Evolutionary conservation across 2,329 filamentous ascomycete species (phyloP), one percentile per base, ranked within the genome.

Genomic region (Bisporella sp.): DNA sequence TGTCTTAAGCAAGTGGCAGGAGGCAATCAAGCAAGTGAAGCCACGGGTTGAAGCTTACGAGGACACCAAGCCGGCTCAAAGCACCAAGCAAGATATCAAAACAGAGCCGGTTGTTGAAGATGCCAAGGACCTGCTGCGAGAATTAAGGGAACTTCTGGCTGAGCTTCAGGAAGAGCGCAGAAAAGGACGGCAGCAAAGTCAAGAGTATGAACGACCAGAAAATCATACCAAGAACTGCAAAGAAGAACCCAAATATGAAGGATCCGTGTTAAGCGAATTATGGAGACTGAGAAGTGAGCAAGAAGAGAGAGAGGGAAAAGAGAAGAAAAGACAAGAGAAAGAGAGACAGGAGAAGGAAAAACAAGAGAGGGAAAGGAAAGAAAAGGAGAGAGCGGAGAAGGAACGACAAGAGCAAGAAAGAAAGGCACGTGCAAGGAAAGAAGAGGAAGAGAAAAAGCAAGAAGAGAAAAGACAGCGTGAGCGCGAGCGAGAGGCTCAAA

Each of bases 1-100:
- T 2, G 32, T 58, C n/a, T 13, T 56, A 5, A 35, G 29, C 31
- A 41, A 52, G 39, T 58, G 54, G 56, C 30, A 49, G 13, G 42
- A 41, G 31, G 52, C 47, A n/a, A 40, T 58, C 28, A 41, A 46
- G 21, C 46, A 39, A 31, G 4, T 50, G n/a, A 31, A 44, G 29
- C 45, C 45, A 39, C 12, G 41, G n/a, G 37, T 48, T 2, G 30
- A 30, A 3, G 47, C 42, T 51, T 33, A 5, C 30, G 40, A 40
- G 32, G 8, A 30, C 39, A 30, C 29, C 35, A 48, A 48, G 30
- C 43, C 21, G 5, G 31, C 30, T 12, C 12, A 31, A 41, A 41
- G 28, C 11, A 31, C 21, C 28, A 30, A 39, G 35, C 9, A 11
- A 39, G 35, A 11, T 13, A 39, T 39, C 9, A 45, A 49, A 45